These are phyloP conservation scores for Coemansia sp. DNA, from an alignment of 192 early-diverging fungal genomes.

Conservation along the genomic window DNA sequence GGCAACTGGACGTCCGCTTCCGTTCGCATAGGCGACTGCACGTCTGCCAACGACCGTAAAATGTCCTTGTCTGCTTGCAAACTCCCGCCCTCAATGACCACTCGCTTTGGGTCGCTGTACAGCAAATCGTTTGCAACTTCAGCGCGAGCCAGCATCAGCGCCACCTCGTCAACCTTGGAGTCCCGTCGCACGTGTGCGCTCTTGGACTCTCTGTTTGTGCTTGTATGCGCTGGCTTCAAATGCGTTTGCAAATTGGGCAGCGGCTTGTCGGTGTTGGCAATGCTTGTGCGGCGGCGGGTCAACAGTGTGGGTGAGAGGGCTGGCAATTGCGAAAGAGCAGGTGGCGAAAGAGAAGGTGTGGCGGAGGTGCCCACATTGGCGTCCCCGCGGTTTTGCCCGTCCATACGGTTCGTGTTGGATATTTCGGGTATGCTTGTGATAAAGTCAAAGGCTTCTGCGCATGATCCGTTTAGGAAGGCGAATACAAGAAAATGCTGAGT, in stretches of 20 bases:
- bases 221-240: background rate
- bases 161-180: constrained; percentile 7
- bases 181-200: constrained; percentile 2
- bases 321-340: background rate
- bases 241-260: background rate
- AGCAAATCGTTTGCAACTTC: constrained; percentile 44
- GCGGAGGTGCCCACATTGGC: background rate
- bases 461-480: too few species aligned
- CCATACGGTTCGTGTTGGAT: background rate
- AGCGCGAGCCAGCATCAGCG: constrained; percentile 38
- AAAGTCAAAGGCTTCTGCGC: too few species aligned
- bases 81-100: constrained; percentile 34
- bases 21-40: constrained; percentile 16
- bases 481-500: too few species aligned
- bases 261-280: background rate
- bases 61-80: constrained; percentile 28
- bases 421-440: too few species aligned
- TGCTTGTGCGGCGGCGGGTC: constrained; percentile 10
- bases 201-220: background rate
- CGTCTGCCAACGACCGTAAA: constrained; percentile 35
- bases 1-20: constrained; percentile 19
- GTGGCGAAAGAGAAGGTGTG: background rate
- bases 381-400: constrained; percentile 17
- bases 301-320: background rate
- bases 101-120: constrained; percentile 44